phyloP scores from a whole-genome alignment of 352 stramenopile species.

The Phytophthora meadii region DNA sequence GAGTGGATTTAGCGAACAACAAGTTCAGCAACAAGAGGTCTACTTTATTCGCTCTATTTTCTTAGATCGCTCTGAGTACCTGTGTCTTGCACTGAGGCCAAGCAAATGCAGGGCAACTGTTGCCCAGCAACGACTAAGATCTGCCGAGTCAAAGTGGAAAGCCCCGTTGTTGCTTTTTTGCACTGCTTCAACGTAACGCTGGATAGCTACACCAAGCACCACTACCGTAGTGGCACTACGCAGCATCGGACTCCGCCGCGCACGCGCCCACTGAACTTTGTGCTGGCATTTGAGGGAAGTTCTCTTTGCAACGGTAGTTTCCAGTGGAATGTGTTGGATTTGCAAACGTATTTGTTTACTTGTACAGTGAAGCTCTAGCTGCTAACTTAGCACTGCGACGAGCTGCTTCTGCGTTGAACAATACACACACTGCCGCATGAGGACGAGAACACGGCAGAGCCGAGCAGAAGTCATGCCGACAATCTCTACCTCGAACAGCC shows the following conservation, averaged over 20 bases:
- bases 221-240: background rate
- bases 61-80: background rate
- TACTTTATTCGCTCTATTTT: conserved; percentile 6
- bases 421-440: background rate
- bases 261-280: too few species aligned
- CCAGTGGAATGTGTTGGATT: too few species aligned
- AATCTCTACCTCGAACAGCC: conserved; percentile 3
- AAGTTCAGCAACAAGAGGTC: conserved; percentile 1
- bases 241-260: too few species aligned
- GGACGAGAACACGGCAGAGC: conserved; percentile 10
- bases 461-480: background rate
- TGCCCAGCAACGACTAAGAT: background rate
- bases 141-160: conserved; percentile 13
- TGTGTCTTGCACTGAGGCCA: background rate
- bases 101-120: background rate
- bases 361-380: too few species aligned
- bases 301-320: too few species aligned
- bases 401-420: conserved; percentile 1
- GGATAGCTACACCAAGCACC: conserved; percentile 17
- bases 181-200: conserved; percentile 7
- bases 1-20: conserved; percentile 3
- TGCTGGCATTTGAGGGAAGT: too few species aligned
- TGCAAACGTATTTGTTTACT: too few species aligned
- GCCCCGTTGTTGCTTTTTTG: background rate
- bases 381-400: background rate